These are phyloP conservation scores for Nakazawaea siamensis DNA, from an alignment of 805 yeast genomes.

Conservation along the genomic window DNA sequence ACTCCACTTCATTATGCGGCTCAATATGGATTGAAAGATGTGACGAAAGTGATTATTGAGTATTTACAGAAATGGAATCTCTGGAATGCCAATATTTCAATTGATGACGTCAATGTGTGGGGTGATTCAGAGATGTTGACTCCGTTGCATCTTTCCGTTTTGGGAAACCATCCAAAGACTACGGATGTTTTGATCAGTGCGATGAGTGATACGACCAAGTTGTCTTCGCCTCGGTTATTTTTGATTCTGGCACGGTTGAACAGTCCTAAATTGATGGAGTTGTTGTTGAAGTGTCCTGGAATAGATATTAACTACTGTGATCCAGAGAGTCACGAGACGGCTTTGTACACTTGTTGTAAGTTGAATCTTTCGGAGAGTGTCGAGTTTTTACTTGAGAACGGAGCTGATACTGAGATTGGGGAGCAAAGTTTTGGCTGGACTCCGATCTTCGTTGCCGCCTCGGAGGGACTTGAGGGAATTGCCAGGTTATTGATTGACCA, in stretches of 20 bases:
- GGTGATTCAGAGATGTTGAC: conserved; percentile 74
- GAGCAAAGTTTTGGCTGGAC: conserved; percentile 90
- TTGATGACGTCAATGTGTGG: conserved; percentile 54
- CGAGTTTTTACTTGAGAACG: conserved; percentile 40
- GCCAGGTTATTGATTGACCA: conserved; percentile 44
- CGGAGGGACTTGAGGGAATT: conserved; percentile 64
- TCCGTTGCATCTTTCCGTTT: conserved; percentile 76
- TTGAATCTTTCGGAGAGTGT: conserved; percentile 47
- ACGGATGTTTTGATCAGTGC: conserved; percentile 47
- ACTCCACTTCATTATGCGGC: conserved; percentile 89
- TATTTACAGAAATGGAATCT: conserved; percentile 53
- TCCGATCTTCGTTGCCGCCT: conserved; percentile 83
- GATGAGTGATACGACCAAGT: conserved; percentile 25
- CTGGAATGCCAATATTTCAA: conserved; percentile 37
- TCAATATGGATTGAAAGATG: conserved; percentile 70
- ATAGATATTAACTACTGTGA: conserved; percentile 60
- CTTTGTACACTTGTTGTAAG: conserved; percentile 75
- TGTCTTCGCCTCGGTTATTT: conserved; percentile 49
- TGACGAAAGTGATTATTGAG: conserved; percentile 48
- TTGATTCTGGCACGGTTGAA: conserved; percentile 63
- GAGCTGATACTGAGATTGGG: conserved; percentile 68
- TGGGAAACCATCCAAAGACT: conserved; percentile 78
- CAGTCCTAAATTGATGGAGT: conserved; percentile 45
- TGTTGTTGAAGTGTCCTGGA: conserved; percentile 46
- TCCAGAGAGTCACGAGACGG: conserved; percentile 60